phyloP scores from a whole-genome alignment of 2,329 filamentous ascomycete genomes.

The Aspergillus transmontanensis region DNA sequence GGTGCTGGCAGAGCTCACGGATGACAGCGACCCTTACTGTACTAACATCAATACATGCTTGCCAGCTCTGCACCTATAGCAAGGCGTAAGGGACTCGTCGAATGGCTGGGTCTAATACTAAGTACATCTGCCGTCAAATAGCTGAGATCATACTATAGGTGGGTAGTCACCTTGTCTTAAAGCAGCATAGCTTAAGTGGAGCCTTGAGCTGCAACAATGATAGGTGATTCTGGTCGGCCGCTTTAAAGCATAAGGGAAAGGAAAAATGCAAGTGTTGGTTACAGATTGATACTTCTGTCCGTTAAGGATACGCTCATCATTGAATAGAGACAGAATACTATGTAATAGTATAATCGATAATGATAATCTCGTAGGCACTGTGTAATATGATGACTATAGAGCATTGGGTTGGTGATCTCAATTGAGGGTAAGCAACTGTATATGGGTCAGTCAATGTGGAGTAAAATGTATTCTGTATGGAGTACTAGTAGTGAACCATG shows the following conservation, averaged over 20 bases:
- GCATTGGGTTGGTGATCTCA: background rate
- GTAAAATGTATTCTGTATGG: background rate
- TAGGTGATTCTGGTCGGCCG: background rate
- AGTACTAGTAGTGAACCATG: background rate
- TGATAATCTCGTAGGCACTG: too few species aligned
- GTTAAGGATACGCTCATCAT: background rate
- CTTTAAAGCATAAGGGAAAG: background rate
- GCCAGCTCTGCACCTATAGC: background rate
- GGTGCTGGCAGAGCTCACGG: background rate
- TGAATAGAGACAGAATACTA: background rate
- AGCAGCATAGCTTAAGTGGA: background rate
- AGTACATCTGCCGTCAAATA: background rate
- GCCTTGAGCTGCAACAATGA: background rate
- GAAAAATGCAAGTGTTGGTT: background rate
- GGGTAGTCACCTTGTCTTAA: too few species aligned
- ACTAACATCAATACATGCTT: background rate
- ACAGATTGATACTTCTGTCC: background rate
- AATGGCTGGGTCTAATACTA: background rate
- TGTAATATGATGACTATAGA: background rate
- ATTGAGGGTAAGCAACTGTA: background rate
- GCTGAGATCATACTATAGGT: background rate
- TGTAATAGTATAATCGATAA: too few species aligned
- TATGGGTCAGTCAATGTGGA: background rate
- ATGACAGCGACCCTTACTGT: background rate
- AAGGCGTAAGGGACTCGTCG: background rate